These are phyloP conservation scores for Heterobasidion parviporum DNA, from an alignment of 1,284 basidiomycete species.

Conservation along the genomic window DNA sequence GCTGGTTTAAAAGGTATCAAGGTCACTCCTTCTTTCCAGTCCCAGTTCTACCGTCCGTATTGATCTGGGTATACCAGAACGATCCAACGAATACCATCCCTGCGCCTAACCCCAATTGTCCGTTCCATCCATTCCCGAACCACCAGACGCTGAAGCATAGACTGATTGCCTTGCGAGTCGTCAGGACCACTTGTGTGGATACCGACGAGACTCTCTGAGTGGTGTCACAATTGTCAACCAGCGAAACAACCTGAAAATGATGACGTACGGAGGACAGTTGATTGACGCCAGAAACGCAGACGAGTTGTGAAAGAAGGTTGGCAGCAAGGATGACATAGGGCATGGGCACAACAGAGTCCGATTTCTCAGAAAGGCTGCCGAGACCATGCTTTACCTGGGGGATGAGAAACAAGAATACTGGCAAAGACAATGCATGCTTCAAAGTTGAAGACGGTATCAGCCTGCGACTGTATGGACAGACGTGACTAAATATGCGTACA, in stretches of 20 bases:
- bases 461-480: neutral
- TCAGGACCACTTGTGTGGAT: constrained; percentile 65
- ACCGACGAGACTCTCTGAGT: constrained; percentile 61
- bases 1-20: neutral
- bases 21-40: neutral
- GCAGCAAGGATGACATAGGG: constrained; percentile 49
- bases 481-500: constrained; percentile 25
- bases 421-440: constrained; percentile 67
- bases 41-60: neutral
- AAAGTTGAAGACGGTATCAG: neutral
- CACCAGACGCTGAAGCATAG: constrained; percentile 71
- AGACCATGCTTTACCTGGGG: constrained; percentile 51
- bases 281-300: constrained; percentile 88
- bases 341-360: constrained; percentile 16
- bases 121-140: constrained; percentile 64
- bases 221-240: neutral
- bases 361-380: constrained; percentile 26
- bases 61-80: constrained; percentile 34
- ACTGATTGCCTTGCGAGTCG: constrained; percentile 61
- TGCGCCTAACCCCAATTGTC: constrained; percentile 50
- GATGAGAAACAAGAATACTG: constrained; percentile 62
- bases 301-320: constrained; percentile 74
- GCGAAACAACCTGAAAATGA: neutral
- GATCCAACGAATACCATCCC: constrained; percentile 61
- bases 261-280: constrained; percentile 65